phyloP scores from a whole-genome alignment of 805 yeast species.

The Hanseniaspora mollemarum region DNA sequence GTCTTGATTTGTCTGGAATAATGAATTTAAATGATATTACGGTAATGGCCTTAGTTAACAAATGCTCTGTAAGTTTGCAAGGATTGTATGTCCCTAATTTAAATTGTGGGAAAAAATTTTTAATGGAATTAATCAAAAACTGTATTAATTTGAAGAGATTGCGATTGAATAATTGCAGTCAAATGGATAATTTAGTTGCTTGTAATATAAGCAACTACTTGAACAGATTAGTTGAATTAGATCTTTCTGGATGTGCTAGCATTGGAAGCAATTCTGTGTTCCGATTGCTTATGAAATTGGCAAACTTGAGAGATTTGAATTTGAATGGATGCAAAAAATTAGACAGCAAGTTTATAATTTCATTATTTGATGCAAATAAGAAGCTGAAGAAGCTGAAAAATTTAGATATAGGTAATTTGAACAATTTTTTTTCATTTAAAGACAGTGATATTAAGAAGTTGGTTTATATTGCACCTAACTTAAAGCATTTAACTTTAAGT shows the following conservation, averaged over 20 bases:
- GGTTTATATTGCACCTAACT: constrained; percentile 3
- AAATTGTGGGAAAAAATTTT: neutral
- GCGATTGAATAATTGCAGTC: neutral
- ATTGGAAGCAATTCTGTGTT: constrained; percentile 5
- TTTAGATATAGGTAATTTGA: constrained; percentile 3
- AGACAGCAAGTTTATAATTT: neutral
- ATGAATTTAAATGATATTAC: neutral
- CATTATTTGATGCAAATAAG: neutral
- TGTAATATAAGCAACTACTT: neutral
- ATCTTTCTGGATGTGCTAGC: constrained; percentile 6
- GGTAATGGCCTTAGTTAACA: neutral
- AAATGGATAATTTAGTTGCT: neutral
- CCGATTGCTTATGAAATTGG: neutral
- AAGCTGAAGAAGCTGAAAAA: constrained; percentile 2
- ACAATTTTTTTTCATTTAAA: constrained; percentile 1
- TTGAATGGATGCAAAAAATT: constrained; percentile 13
- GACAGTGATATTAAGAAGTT: neutral
- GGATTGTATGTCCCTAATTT: constrained; percentile 10
- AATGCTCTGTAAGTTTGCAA: constrained; percentile 9
- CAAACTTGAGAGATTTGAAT: constrained; percentile 10
- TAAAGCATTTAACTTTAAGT: constrained; percentile 4
- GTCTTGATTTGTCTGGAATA: constrained; percentile 12
- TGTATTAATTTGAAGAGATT: constrained; percentile 10
- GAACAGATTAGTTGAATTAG: constrained; percentile 12
- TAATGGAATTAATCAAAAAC: neutral